These are phyloP conservation scores for Pythium angustatum DNA, from an alignment of 352 stramenopile genomes.

Conservation along the genomic window DNA sequence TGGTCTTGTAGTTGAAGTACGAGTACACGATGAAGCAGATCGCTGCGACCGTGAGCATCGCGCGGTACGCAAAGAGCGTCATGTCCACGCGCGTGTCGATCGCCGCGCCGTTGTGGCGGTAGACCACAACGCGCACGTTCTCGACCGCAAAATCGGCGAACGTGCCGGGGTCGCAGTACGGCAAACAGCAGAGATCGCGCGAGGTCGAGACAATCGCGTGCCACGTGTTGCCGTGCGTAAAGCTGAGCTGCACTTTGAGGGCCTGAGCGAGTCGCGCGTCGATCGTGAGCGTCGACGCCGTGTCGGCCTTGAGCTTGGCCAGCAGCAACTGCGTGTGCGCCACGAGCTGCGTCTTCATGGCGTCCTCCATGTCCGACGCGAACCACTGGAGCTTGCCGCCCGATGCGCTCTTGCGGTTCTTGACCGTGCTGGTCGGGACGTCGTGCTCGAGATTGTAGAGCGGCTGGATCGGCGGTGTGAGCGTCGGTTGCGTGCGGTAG, in stretches of 20 bases:
- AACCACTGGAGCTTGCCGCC: conserved; percentile 49
- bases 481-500: conserved; percentile 60
- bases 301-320: conserved; percentile 37
- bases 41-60: conserved; percentile 52
- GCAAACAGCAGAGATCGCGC: conserved; percentile 58
- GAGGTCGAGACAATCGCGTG: conserved; percentile 58
- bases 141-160: conserved; percentile 54
- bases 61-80: conserved; percentile 58
- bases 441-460: conserved; percentile 30
- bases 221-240: conserved; percentile 68
- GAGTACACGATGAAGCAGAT: conserved; percentile 63
- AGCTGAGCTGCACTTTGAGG: conserved; percentile 73
- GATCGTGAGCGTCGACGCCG: conserved; percentile 26
- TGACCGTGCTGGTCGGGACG: conserved; percentile 2
- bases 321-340: conserved; percentile 43
- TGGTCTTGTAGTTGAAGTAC: conserved; percentile 57
- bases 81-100: conserved; percentile 62
- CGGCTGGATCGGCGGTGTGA: conserved; percentile 31
- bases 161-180: conserved; percentile 44
- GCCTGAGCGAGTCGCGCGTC: conserved; percentile 56
- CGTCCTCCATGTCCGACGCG: conserved; percentile 57
- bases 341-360: conserved; percentile 44
- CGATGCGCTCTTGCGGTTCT: conserved; percentile 13
- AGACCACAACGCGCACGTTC: conserved; percentile 67
- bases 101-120: conserved; percentile 53